A percentile compares a stretch with the other conserved stretches of the same genome.
Conservation (phyloP, 2,329 filamentous ascomycete species). For the Botrytis galanthina region DNA sequence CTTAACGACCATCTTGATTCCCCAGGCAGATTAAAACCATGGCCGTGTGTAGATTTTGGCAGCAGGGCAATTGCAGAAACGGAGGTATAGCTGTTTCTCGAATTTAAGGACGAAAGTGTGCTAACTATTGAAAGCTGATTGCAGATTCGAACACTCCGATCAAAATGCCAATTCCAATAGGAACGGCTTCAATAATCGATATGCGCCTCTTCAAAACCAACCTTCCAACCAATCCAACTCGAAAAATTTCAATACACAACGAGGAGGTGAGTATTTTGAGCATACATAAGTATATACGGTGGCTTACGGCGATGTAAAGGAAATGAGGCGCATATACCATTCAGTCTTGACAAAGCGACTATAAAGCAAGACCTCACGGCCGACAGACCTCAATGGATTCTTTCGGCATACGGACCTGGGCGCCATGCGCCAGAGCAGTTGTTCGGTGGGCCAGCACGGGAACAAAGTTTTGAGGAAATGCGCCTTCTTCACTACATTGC, state of each 20-base stretch:
- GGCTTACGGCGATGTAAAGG: slow-evolving; percentile 12
- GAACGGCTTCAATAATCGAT: slow-evolving; percentile 36
- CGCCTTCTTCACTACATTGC: slow-evolving; percentile 73
- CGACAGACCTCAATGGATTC: slow-evolving; percentile 78
- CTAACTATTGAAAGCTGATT: slow-evolving; percentile 47
- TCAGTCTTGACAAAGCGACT: slow-evolving; percentile 42
- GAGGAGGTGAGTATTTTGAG: slow-evolving; percentile 23
- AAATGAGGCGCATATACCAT: slow-evolving; percentile 25
- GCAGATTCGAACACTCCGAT: slow-evolving; percentile 56
- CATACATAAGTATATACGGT: neutral
- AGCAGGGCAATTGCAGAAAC: slow-evolving; percentile 61
- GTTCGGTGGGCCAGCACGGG: slow-evolving; percentile 74
- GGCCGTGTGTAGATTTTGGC: slow-evolving; percentile 58
- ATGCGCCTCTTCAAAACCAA: slow-evolving; percentile 33
- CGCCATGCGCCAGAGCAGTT: slow-evolving; percentile 75
- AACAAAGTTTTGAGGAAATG: slow-evolving; percentile 88
- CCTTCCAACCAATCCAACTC: slow-evolving; percentile 23
- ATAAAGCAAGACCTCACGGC: slow-evolving; percentile 66
- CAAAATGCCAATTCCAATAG: slow-evolving; percentile 36
- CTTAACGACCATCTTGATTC: neutral
- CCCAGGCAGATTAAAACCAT: neutral
- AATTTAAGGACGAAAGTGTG: neutral
- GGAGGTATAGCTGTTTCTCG: slow-evolving; percentile 30
- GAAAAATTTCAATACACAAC: slow-evolving; percentile 26
- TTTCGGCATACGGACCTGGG: slow-evolving; percentile 82